Evolutionary conservation across 176 grass and related monocot genomes (phyloP).

Genomic region (Calamus simplicifolius): DNA sequence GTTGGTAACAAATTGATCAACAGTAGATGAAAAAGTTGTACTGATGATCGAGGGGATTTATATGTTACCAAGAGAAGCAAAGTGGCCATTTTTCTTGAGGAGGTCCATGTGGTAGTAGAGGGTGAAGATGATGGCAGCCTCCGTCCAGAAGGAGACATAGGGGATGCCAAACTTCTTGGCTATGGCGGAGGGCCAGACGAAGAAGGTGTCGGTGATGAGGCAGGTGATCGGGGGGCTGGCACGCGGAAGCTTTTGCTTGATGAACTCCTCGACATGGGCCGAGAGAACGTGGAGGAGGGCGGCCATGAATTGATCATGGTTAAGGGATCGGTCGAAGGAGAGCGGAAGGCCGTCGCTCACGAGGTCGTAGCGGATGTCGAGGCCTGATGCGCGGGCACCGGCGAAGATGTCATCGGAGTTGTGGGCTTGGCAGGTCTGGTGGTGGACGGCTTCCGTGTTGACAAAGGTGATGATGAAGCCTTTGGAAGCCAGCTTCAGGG

Average conservation of each 20-base stretch:
- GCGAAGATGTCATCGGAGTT: constrained; percentile 22
- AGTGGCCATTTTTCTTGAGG: constrained; percentile 43
- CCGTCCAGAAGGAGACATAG: constrained; percentile 69
- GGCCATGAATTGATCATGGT: constrained; percentile 59
- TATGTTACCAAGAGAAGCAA: constrained; percentile 32
- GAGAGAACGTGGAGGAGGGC: constrained; percentile 41
- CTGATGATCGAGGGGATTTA: too few species aligned
- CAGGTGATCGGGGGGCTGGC: constrained; percentile 29
- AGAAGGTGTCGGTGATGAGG: constrained; percentile 62
- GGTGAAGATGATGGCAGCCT: constrained; percentile 51
- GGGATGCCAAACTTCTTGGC: constrained; percentile 32
- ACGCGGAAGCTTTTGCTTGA: constrained; percentile 33
- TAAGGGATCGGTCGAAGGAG: constrained; percentile 30
- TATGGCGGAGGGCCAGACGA: constrained; percentile 56
- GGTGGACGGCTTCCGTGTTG: constrained; percentile 55
- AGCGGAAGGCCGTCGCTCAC: constrained; percentile 52
- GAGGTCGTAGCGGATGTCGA: constrained; percentile 51
- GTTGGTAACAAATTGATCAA: too few species aligned
- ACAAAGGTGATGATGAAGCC: constrained; percentile 64
- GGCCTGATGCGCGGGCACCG: constrained; percentile 5
- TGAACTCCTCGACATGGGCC: constrained; percentile 58
- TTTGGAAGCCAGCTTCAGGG: constrained; percentile 20
- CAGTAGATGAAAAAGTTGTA: too few species aligned
- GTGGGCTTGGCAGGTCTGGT: constrained; percentile 22
- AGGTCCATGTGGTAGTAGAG: constrained; percentile 57